These are phyloP conservation scores for Wickerhamia fluorescens DNA, from an alignment of 805 yeast genomes.

Conservation along the genomic window DNA sequence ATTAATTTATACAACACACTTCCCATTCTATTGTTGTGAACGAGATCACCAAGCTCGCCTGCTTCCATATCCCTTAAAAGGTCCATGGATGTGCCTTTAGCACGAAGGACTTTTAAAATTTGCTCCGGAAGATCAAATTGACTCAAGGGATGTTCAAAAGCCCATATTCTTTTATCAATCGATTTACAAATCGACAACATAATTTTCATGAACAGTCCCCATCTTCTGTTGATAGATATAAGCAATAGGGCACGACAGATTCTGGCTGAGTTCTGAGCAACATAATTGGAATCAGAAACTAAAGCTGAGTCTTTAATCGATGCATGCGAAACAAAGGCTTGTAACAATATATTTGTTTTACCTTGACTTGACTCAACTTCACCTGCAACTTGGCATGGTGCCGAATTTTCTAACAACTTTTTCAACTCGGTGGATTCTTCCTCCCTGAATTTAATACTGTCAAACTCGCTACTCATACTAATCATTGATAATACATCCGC, in stretches of 20 bases:
- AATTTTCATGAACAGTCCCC: slow-evolving; percentile 78
- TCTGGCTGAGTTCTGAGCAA: slow-evolving; percentile 92
- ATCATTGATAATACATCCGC: slow-evolving; percentile 87
- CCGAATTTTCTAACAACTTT: slow-evolving; percentile 45
- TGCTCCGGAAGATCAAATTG: slow-evolving; percentile 78
- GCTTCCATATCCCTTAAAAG: slow-evolving; percentile 65
- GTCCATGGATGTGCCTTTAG: slow-evolving; percentile 64
- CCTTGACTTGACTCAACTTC: slow-evolving; percentile 70
- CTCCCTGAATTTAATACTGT: slow-evolving; percentile 77
- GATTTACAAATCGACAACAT: slow-evolving; percentile 80
- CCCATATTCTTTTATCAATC: slow-evolving; percentile 80
- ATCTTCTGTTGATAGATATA: slow-evolving; percentile 79
- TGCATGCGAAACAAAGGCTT: slow-evolving; percentile 78
- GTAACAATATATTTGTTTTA: slow-evolving; percentile 81
- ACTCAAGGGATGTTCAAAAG: slow-evolving; percentile 79
- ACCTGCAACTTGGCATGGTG: slow-evolving; percentile 77
- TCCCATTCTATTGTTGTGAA: slow-evolving; percentile 78
- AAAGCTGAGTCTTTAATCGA: slow-evolving; percentile 71
- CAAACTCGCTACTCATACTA: slow-evolving; percentile 91
- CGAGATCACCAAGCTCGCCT: slow-evolving; percentile 80
- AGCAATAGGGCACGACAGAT: slow-evolving; percentile 86
- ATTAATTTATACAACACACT: slow-evolving; percentile 49
- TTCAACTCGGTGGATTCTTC: slow-evolving; percentile 79
- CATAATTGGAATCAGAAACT: slow-evolving; percentile 81
- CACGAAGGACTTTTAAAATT: slow-evolving; percentile 53